Conservation (phyloP, 225 moss, liverwort and hornwort genomes). For the Thuidium tamariscinum region DNA sequence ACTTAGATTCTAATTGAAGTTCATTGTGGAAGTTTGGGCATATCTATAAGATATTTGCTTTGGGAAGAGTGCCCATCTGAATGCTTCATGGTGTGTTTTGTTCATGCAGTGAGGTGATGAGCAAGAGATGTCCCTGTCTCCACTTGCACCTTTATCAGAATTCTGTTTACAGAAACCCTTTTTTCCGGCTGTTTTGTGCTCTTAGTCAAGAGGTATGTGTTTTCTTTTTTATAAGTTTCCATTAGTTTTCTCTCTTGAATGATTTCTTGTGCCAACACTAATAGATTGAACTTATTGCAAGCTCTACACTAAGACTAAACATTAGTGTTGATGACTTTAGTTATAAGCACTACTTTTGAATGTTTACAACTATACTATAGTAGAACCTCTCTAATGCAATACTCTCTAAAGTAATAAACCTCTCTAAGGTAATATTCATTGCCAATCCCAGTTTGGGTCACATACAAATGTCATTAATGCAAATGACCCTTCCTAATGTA, state of each 20-base stretch:
- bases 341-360: not conserved
- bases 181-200: constrained; percentile 12
- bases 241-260: not conserved
- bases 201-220: constrained; percentile 20
- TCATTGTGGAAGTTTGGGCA: not conserved
- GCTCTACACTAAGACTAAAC: not conserved
- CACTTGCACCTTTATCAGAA: constrained; percentile 12
- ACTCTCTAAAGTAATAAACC: no score
- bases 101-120: constrained; percentile 13
- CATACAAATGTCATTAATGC: no score
- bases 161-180: not conserved
- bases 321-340: not conserved
- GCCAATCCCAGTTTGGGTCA: no score
- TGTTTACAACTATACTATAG: not conserved
- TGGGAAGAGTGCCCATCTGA: not conserved
- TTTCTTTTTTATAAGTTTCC: not conserved
- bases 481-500: no score
- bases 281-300: not conserved
- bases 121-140: constrained; percentile 9
- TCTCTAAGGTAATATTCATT: no score
- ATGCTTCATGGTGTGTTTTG: not conserved
- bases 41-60: not conserved
- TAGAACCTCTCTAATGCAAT: no score
- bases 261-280: not conserved
- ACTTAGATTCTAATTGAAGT: not conserved